Conservation (phyloP, 768 basidiomycete species). For the Phaffia tasmanica region DNA sequence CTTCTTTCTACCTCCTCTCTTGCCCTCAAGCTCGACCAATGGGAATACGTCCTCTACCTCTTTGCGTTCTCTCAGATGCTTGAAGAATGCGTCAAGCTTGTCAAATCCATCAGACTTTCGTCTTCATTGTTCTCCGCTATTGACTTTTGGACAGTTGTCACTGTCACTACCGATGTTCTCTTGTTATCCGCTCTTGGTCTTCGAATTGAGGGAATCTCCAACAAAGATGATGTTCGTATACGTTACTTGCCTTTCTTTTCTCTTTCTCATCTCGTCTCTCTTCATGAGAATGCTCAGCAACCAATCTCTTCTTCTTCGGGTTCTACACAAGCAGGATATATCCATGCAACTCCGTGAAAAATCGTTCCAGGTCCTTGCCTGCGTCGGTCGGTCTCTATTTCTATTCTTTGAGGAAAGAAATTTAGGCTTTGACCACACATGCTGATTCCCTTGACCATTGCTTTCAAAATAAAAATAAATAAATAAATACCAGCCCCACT, state of each 20-base stretch:
- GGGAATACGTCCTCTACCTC: slow-evolving; percentile 69
- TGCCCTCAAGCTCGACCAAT: slow-evolving; percentile 53
- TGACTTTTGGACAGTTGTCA: slow-evolving; percentile 63
- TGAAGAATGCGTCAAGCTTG: slow-evolving; percentile 54
- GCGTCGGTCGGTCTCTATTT: slow-evolving; percentile 70
- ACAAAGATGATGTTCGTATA: slow-evolving; percentile 32
- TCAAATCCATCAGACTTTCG: slow-evolving; percentile 58
- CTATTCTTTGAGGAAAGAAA: slow-evolving; percentile 11
- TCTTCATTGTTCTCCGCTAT: slow-evolving; percentile 46
- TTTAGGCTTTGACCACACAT: slow-evolving; percentile 8
- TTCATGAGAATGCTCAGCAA: neutral
- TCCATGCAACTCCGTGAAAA: slow-evolving; percentile 42
- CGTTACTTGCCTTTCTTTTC: too few relatives aligned
- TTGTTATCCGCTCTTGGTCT: slow-evolving; percentile 63
- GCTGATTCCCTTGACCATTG: too few relatives aligned
- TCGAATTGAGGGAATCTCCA: slow-evolving; percentile 52
- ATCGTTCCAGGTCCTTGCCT: slow-evolving; percentile 83
- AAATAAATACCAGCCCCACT: neutral
- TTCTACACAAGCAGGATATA: slow-evolving; percentile 17
- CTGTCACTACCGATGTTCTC: slow-evolving; percentile 60
- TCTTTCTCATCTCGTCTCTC: neutral
- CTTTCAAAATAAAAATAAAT: too few relatives aligned
- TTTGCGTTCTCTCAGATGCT: slow-evolving; percentile 64
- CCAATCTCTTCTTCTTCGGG: neutral
- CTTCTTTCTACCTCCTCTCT: slow-evolving; percentile 39